These are phyloP conservation scores for Monosporascus ibericus DNA, from an alignment of 2,329 filamentous ascomycete genomes.

Conservation along the genomic window DNA sequence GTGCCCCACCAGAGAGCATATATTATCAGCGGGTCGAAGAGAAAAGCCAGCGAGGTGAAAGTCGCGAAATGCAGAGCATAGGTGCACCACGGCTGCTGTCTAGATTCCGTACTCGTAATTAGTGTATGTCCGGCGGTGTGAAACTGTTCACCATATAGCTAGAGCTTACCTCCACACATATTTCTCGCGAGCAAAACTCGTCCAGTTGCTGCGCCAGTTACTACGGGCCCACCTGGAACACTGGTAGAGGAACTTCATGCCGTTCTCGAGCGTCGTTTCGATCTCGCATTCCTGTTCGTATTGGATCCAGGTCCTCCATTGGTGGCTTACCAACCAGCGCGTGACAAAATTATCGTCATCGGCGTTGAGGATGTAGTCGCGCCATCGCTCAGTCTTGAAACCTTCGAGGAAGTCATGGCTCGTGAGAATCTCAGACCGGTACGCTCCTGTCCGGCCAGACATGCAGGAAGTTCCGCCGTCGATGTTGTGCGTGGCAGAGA, in stretches of 20 bases:
- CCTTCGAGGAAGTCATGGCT: constrained; percentile 79
- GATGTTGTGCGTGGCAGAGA: constrained; percentile 89
- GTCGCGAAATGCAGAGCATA: constrained; percentile 92
- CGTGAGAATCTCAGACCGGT: constrained; percentile 80
- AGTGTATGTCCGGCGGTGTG: constrained; percentile 1
- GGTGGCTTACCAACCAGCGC: constrained; percentile 85
- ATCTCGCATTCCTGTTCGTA: constrained; percentile 88
- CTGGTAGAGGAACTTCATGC: constrained; percentile 84
- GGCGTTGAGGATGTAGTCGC: constrained; percentile 82
- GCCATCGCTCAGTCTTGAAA: constrained; percentile 89
- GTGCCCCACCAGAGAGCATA: constrained; percentile 65
- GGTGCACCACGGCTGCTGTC: constrained; percentile 86
- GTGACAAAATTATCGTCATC: constrained; percentile 99
- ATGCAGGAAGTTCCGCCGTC: constrained; percentile 96
- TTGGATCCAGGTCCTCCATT: constrained; percentile 93
- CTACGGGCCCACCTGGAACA: constrained; percentile 93
- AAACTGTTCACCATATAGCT: no score
- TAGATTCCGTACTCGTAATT: constrained; percentile 30
- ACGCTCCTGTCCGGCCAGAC: constrained; percentile 88
- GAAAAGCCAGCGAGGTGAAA: constrained; percentile 79
- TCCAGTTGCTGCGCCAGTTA: constrained; percentile 97
- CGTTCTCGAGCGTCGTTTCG: constrained; percentile 86
- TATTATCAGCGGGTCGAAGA: constrained; percentile 69
- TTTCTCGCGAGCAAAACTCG: constrained; percentile 76
- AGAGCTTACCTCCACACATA: constrained; percentile 75